Conservation (phyloP, 169 alveolate genomes). For the Theileria parva region DNA sequence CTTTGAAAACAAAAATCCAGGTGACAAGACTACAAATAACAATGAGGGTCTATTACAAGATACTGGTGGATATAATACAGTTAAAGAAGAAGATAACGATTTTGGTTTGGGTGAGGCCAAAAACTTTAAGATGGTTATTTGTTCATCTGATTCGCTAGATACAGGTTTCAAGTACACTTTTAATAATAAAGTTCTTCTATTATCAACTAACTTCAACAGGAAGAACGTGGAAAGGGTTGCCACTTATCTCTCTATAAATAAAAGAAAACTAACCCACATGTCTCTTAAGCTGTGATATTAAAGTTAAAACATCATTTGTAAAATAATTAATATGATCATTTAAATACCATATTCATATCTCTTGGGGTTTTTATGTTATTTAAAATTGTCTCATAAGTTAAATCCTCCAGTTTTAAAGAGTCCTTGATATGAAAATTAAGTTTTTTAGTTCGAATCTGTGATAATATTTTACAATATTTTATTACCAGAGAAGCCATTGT, state of each 20-base stretch:
- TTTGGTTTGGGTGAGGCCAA: not conserved
- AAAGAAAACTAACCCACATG: not conserved
- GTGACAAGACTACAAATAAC: not conserved
- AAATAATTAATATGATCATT: not conserved
- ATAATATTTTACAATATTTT: not conserved
- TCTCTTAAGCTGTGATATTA: not conserved
- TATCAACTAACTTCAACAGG: constrained; percentile 84
- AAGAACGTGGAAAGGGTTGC: constrained; percentile 57
- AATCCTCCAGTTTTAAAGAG: constrained; percentile 12
- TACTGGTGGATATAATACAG: not conserved
- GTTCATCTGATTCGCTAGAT: not conserved
- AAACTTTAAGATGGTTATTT: constrained; percentile 7
- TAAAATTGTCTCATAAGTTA: constrained; percentile 33
- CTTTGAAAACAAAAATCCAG: not conserved
- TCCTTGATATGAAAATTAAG: constrained; percentile 23
- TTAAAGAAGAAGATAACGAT: not conserved
- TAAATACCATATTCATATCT: not conserved
- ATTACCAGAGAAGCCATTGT: constrained; percentile 66
- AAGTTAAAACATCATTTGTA: not conserved
- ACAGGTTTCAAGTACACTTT: constrained; percentile 17
- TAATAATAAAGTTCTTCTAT: constrained; percentile 79
- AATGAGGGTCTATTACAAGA: not conserved
- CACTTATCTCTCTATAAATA: not conserved
- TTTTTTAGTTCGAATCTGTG: constrained; percentile 44
- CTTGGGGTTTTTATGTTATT: not conserved